These are phyloP conservation scores for Boletus tomentosulus DNA, from an alignment of 768 basidiomycete species.

Conservation along the genomic window DNA sequence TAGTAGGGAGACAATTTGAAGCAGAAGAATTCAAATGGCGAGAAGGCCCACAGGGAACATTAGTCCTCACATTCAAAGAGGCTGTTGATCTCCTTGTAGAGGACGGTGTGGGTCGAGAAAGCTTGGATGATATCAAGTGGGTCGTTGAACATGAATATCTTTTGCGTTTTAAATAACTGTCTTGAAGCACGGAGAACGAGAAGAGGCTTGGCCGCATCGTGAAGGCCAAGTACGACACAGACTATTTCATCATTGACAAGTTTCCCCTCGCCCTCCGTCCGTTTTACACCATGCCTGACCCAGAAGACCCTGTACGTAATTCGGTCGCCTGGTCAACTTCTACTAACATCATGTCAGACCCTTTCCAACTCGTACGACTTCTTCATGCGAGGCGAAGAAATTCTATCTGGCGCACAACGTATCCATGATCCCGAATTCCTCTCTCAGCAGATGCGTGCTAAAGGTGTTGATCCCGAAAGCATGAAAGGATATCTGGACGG, in stretches of 20 bases:
- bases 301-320: constrained; percentile 71
- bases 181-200: constrained; percentile 88
- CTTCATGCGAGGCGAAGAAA: constrained; percentile 99
- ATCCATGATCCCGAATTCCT: constrained; percentile 88
- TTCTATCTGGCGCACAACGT: constrained; percentile 96
- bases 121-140: constrained; percentile 87
- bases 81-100: constrained; percentile 84
- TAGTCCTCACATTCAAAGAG: constrained; percentile 81
- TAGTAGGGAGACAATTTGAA: constrained; percentile 83
- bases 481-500: constrained; percentile 94
- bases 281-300: constrained; percentile 99
- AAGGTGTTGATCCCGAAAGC: constrained; percentile 84
- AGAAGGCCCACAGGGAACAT: constrained; percentile 61
- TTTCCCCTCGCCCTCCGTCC: constrained; percentile 95
- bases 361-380: constrained; percentile 99
- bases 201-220: constrained; percentile 87
- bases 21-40: constrained; percentile 95
- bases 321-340: background rate
- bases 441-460: constrained; percentile 76
- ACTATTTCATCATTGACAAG: constrained; percentile 99
- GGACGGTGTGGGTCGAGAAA: constrained; percentile 76
- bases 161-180: constrained; percentile 1
- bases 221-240: constrained; percentile 91
- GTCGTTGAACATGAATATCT: constrained; percentile 19
- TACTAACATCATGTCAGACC: constrained; percentile 41